Percentiles rank a stretch among this genome's conserved stretches.
Conservation (phyloP, 352 stramenopile species). For the Phytophthora colocasiae region DNA sequence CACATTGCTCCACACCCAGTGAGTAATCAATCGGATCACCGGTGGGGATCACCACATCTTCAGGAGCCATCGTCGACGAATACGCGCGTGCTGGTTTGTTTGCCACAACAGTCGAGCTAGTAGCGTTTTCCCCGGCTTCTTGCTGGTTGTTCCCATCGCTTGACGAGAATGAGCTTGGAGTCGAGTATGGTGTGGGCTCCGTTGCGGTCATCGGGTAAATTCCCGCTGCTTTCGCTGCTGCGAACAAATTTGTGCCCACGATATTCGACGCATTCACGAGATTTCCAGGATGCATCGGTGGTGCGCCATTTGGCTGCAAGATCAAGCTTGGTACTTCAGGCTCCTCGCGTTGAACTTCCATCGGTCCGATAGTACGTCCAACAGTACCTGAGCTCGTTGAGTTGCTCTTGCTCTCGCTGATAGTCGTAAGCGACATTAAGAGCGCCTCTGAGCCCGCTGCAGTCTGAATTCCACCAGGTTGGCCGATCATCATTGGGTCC, state of each 20-base stretch:
- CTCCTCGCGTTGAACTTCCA: conserved; percentile 17
- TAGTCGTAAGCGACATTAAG: conserved; percentile 57
- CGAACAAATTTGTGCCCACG: conserved; percentile 46
- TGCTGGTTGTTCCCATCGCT: conserved; percentile 31
- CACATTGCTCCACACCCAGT: conserved; percentile 82
- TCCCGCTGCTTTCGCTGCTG: conserved; percentile 41
- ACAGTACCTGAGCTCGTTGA: conserved; percentile 54
- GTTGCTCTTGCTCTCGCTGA: conserved; percentile 63
- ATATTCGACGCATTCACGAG: conserved; percentile 50
- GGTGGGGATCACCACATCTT: conserved; percentile 79
- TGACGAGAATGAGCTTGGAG: conserved; percentile 30
- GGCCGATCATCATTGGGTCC: conserved; percentile 87
- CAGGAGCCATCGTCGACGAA: conserved; percentile 51
- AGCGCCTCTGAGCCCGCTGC: conserved; percentile 49
- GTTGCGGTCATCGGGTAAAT: conserved; percentile 41
- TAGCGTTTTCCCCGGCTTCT: conserved; percentile 27
- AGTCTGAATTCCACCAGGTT: conserved; percentile 46
- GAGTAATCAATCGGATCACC: conserved; percentile 86
- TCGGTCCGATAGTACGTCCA: conserved; percentile 32
- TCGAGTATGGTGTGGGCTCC: conserved; percentile 21
- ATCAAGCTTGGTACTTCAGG: conserved; percentile 26
- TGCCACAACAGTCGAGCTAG: conserved; percentile 33
- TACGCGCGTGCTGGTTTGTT: conserved; percentile 53
- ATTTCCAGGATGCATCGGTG: conserved; percentile 22
- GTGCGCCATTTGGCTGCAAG: conserved; percentile 14